phyloP scores from a whole-genome alignment of 176 grass and related monocot genomes.

The Aechmea fasciata region DNA sequence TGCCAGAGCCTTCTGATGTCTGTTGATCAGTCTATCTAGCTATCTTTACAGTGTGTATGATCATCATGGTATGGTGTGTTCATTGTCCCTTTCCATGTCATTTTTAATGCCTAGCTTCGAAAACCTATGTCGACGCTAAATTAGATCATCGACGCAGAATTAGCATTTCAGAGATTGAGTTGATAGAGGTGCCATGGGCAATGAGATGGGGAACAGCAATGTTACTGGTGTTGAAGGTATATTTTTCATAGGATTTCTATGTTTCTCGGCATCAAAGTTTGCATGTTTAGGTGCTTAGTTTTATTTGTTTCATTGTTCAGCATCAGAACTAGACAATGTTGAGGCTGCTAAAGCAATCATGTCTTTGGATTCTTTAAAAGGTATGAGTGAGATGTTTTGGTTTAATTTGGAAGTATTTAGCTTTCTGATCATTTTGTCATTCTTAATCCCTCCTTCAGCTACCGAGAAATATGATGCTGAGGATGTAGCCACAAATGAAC shows the following conservation, averaged over 20 bases:
- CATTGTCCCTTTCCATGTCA: background rate
- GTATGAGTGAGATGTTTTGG: background rate
- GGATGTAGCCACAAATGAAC: background rate
- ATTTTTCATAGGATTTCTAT: background rate
- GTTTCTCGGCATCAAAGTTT: background rate
- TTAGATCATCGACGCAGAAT: background rate
- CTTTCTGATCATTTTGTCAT: background rate
- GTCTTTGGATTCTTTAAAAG: background rate
- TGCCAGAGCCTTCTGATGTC: background rate
- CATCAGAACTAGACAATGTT: background rate
- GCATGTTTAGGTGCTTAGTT: background rate
- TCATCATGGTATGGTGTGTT: background rate
- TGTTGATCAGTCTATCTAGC: background rate
- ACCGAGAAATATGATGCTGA: background rate
- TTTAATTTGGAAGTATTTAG: background rate
- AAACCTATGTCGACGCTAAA: background rate
- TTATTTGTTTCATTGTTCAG: background rate
- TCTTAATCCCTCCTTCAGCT: background rate
- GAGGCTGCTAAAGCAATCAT: background rate
- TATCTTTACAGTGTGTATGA: background rate
- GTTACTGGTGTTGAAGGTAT: background rate
- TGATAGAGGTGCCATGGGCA: background rate
- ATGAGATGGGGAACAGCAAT: conserved; percentile 1
- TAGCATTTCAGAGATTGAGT: background rate
- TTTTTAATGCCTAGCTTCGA: background rate